Evolutionary conservation across 2,329 filamentous ascomycete genomes (phyloP).

Genomic region (Colletotrichum falcatum): DNA sequence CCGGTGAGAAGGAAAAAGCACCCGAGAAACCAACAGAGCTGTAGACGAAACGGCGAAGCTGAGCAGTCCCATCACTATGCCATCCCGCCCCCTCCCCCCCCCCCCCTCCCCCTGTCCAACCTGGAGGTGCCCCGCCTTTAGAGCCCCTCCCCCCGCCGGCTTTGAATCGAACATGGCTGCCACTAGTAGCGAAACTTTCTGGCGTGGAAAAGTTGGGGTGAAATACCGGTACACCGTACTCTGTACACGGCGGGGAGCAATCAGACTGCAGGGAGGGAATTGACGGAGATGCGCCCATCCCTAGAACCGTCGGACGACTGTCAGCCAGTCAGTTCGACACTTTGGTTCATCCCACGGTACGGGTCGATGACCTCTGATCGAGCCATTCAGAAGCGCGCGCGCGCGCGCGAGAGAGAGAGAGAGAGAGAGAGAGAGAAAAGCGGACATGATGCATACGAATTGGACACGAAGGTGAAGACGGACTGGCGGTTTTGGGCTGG

Average conservation of each 20-base stretch:
- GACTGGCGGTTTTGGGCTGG: slow-evolving; percentile 1
- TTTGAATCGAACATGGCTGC: slow-evolving; percentile 32
- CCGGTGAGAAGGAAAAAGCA: slow-evolving; percentile 20
- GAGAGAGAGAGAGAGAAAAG: neutral
- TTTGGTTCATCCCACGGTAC: slow-evolving; percentile 13
- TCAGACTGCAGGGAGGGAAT: slow-evolving; percentile 27
- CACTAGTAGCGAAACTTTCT: slow-evolving; percentile 21
- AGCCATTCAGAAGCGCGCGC: slow-evolving; percentile 21
- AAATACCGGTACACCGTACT: neutral
- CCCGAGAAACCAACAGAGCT: slow-evolving; percentile 12
- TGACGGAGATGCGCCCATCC: slow-evolving; percentile 5
- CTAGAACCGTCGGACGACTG: neutral
- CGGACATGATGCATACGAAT: slow-evolving; percentile 7
- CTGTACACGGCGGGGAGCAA: slow-evolving; percentile 5
- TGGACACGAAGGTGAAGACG: slow-evolving; percentile 8
- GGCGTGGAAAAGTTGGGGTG: slow-evolving; percentile 15
- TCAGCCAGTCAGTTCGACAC: slow-evolving; percentile 6
- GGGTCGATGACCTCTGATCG: neutral
- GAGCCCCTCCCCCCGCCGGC: slow-evolving; percentile 20
- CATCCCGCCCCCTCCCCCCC: slow-evolving; percentile 9
- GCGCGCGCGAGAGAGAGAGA: neutral
- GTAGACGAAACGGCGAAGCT: slow-evolving; percentile 4
- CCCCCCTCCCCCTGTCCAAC: slow-evolving; percentile 23
- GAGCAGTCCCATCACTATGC: slow-evolving; percentile 3
- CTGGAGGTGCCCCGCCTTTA: slow-evolving; percentile 26